Percentiles rank a stretch among this genome's conserved stretches.
Conservation (phyloP, 441 rosid genomes). For the Populus hybrid region DNA sequence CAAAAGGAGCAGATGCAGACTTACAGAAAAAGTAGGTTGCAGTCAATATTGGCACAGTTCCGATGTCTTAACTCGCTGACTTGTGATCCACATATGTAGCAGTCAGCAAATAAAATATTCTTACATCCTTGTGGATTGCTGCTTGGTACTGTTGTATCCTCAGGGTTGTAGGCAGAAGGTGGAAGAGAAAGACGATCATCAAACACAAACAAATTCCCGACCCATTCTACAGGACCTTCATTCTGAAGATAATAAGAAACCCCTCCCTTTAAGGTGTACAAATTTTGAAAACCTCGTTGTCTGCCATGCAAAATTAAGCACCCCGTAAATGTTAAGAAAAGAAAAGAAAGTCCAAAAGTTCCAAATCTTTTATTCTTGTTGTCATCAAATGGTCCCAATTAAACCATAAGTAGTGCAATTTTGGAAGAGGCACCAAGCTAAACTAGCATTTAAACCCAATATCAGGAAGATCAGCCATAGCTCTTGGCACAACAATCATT, state of each 20-base stretch:
- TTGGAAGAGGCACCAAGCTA: not conserved
- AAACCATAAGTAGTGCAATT: not conserved
- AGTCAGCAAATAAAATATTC: conserved; percentile 54
- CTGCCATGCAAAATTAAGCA: conserved; percentile 41
- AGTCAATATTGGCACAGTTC: conserved; percentile 92
- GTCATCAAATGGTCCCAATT: not conserved
- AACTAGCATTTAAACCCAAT: not conserved
- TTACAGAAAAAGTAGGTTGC: conserved; percentile 84
- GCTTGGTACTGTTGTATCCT: conserved; percentile 20
- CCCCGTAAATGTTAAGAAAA: conserved; percentile 8
- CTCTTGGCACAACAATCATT: not conserved
- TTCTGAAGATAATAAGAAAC: conserved; percentile 76
- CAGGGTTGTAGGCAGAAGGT: conserved; percentile 53
- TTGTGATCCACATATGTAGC: conserved; percentile 61
- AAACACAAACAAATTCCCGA: conserved; percentile 85
- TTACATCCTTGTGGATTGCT: conserved; percentile 24
- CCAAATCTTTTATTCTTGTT: not conserved
- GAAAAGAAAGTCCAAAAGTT: not conserved
- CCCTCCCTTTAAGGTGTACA: conserved; percentile 83
- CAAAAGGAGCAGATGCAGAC: conserved; percentile 22
- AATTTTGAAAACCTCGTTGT: conserved; percentile 62
- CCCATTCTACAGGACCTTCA: conserved; percentile 69
- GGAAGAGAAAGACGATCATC: conserved; percentile 91
- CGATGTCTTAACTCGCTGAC: conserved; percentile 72
- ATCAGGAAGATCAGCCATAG: not conserved